A percentile compares a stretch with the other conserved stretches of the same genome.
Conservation (phyloP, 352 stramenopile genomes). For the Pythium aristosporum region DNA sequence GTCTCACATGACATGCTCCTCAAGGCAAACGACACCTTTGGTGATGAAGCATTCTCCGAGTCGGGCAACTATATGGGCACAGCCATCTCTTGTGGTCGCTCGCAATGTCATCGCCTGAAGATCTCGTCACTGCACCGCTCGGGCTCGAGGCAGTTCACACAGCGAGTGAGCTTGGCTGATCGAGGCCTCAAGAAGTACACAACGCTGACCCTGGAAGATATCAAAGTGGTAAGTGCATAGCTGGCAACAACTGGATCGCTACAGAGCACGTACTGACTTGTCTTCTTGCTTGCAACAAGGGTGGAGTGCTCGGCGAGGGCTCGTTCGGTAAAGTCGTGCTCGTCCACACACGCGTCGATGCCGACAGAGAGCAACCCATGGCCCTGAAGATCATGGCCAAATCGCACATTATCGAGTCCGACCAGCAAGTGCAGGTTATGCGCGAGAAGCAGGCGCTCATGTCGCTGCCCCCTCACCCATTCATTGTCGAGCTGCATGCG, state of each 20-base stretch:
- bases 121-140: slow-evolving; percentile 49
- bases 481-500: slow-evolving; percentile 90
- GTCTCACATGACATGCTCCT: slow-evolving; percentile 48
- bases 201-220: slow-evolving; percentile 57
- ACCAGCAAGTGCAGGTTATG: slow-evolving; percentile 92
- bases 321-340: slow-evolving; percentile 97
- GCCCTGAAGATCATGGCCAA: slow-evolving; percentile 94
- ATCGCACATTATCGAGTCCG: slow-evolving; percentile 91
- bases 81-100: slow-evolving; percentile 58
- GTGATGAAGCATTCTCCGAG: slow-evolving; percentile 59
- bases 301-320: slow-evolving; percentile 91
- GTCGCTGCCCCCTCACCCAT: slow-evolving; percentile 85
- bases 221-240: slow-evolving; percentile 47
- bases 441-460: slow-evolving; percentile 91
- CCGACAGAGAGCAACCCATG: slow-evolving; percentile 55
- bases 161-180: slow-evolving; percentile 53
- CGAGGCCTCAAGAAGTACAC: slow-evolving; percentile 49
- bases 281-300: slow-evolving; percentile 25
- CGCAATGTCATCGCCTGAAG: slow-evolving; percentile 66
- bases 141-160: slow-evolving; percentile 58
- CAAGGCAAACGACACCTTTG: slow-evolving; percentile 79
- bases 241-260: no score
- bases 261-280: background rate
- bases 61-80: slow-evolving; percentile 49
- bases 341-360: slow-evolving; percentile 66